These are phyloP conservation scores for Leptographium procerum DNA, from an alignment of 2,329 filamentous ascomycete genomes.

Conservation along the genomic window DNA sequence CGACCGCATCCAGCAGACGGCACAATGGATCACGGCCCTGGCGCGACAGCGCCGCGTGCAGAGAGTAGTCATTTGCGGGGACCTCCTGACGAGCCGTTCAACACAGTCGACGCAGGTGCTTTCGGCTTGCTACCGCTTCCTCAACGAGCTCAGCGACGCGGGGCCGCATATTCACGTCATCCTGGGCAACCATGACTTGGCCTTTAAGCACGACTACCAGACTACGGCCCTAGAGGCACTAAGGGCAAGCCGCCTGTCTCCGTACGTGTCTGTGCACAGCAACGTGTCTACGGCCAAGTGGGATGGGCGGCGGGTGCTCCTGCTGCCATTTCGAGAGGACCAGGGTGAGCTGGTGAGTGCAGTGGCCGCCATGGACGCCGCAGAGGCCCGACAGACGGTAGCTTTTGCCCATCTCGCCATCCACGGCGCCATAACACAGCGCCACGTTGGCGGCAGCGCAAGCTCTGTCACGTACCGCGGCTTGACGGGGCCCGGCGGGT, in stretches of 20 bases:
- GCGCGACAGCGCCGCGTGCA: slow-evolving; percentile 13
- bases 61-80: slow-evolving; percentile 22
- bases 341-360: slow-evolving; percentile 17
- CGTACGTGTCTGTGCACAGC: slow-evolving; percentile 17
- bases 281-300: slow-evolving; percentile 14
- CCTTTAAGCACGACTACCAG: slow-evolving; percentile 18
- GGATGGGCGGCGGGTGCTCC: slow-evolving; percentile 19
- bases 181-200: slow-evolving; percentile 24
- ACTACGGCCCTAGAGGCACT: slow-evolving; percentile 21
- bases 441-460: slow-evolving; percentile 13
- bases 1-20: slow-evolving; percentile 17
- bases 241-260: slow-evolving; percentile 14
- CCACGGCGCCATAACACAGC: slow-evolving; percentile 21
- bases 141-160: slow-evolving; percentile 15
- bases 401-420: slow-evolving; percentile 22
- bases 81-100: slow-evolving; percentile 19
- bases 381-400: slow-evolving; percentile 16
- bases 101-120: slow-evolving; percentile 20
- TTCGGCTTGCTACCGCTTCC: slow-evolving; percentile 21
- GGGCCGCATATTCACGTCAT: slow-evolving; percentile 21
- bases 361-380: slow-evolving; percentile 13
- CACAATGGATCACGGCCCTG: slow-evolving; percentile 19
- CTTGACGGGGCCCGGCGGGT: slow-evolving; percentile 16
- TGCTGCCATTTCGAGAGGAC: slow-evolving; percentile 23
- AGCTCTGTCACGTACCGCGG: slow-evolving; percentile 16